These are phyloP conservation scores for Ampelocalamus luodianensis DNA, from an alignment of 176 grass and related monocot genomes.

Conservation along the genomic window DNA sequence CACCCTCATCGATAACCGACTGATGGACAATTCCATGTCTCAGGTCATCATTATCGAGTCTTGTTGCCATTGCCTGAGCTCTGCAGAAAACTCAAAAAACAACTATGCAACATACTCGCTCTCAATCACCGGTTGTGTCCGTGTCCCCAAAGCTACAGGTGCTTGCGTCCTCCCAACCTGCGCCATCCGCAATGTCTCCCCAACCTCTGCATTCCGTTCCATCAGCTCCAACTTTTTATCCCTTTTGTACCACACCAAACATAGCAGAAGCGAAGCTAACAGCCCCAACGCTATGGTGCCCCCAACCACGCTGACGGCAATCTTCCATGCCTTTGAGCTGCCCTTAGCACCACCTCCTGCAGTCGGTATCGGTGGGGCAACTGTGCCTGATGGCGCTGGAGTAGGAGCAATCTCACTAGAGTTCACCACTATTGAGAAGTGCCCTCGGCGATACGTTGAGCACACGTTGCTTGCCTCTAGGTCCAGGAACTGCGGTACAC, in stretches of 20 bases:
- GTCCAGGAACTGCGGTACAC: slow-evolving; percentile 62
- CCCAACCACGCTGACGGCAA: slow-evolving; percentile 55
- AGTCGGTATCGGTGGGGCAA: slow-evolving; percentile 19
- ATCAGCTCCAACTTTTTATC: slow-evolving; percentile 62
- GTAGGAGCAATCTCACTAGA: slow-evolving; percentile 59
- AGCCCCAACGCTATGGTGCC: slow-evolving; percentile 48
- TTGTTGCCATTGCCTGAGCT: slow-evolving; percentile 22
- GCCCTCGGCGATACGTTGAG: slow-evolving; percentile 56
- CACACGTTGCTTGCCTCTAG: slow-evolving; percentile 54
- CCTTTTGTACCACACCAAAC: slow-evolving; percentile 46
- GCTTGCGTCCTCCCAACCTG: slow-evolving; percentile 71
- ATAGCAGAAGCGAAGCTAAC: slow-evolving; percentile 59
- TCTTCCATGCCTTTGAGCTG: slow-evolving; percentile 73
- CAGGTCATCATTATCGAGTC: slow-evolving; percentile 26
- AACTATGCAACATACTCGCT: slow-evolving; percentile 62
- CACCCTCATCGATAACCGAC: neutral
- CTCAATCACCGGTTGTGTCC: slow-evolving; percentile 83
- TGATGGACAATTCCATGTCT: slow-evolving; percentile 19
- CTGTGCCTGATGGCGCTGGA: slow-evolving; percentile 38
- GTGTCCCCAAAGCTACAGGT: slow-evolving; percentile 60
- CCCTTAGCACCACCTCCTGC: slow-evolving; percentile 26
- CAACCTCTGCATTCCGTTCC: slow-evolving; percentile 65
- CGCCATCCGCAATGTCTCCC: slow-evolving; percentile 69
- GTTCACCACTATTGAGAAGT: slow-evolving; percentile 90
- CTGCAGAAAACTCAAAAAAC: neutral